These are phyloP conservation scores for Parasarocladium wereldwijsianum DNA, from an alignment of 2,329 filamentous ascomycete genomes.

Conservation along the genomic window DNA sequence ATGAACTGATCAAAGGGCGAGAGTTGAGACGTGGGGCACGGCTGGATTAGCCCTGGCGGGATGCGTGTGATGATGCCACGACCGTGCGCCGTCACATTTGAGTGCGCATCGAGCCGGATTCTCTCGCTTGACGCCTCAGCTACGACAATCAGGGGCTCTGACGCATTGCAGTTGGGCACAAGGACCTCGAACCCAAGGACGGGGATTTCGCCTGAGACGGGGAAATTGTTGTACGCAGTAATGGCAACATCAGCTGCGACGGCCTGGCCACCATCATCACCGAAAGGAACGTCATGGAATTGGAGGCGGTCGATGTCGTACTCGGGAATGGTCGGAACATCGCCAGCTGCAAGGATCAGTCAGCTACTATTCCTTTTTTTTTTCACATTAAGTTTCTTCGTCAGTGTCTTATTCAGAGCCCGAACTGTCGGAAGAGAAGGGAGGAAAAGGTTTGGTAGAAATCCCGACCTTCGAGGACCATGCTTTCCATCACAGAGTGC, in stretches of 20 bases:
- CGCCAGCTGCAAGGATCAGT: slow-evolving; percentile 35
- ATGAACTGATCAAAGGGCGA: slow-evolving; percentile 79
- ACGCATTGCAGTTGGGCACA: slow-evolving; percentile 62
- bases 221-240: slow-evolving; percentile 59
- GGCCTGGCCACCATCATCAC: slow-evolving; percentile 29
- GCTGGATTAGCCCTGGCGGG: slow-evolving; percentile 54
- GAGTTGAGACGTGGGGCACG: slow-evolving; percentile 61
- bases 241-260: slow-evolving; percentile 72
- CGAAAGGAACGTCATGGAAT: slow-evolving; percentile 53
- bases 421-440: slow-evolving; percentile 46
- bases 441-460: slow-evolving; percentile 50
- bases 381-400: slow-evolving; percentile 18
- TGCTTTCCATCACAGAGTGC: slow-evolving; percentile 57
- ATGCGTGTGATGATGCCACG: slow-evolving; percentile 59
- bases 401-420: too few relatives aligned
- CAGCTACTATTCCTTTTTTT: slow-evolving; percentile 11
- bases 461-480: slow-evolving; percentile 73
- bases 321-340: slow-evolving; percentile 64
- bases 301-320: slow-evolving; percentile 74
- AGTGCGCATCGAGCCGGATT: slow-evolving; percentile 52
- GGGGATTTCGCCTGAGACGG: slow-evolving; percentile 62
- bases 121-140: slow-evolving; percentile 58
- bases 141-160: slow-evolving; percentile 62
- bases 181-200: slow-evolving; percentile 72
- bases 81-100: slow-evolving; percentile 53